Evolutionary conservation across 208 protist species (phyloP), one percentile per base, ranked within the genome.

Genomic region (Porcisia deanei): DNA sequence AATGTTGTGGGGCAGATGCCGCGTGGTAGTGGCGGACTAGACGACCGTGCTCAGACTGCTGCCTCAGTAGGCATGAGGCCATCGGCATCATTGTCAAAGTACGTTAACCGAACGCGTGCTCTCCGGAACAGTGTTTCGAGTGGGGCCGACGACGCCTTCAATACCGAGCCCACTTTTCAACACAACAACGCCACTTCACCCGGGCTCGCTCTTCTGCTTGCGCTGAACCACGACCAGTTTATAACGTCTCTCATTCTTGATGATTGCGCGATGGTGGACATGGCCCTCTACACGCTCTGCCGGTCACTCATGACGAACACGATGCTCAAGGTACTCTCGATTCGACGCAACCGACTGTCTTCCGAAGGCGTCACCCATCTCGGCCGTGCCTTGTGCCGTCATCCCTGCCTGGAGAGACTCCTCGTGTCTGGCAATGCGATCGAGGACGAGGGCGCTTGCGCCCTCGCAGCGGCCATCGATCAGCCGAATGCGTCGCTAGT

Each of bases 391-490:
- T 76, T 97, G 39, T 89, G 82, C 71, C 83, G 77, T 6, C 90
- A 97, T 75, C 68, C 79, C 2, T 77, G 65, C 25, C 74, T 97
- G 22, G 78, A 87, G 73, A 69, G 79, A 59, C 81, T 97, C 0
- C 84, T 83, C 43, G 73, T 97, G 14, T 80, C 88, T 39, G 85
- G 85, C 3, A 97, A 96, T 80, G 59, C 71, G 2, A 73, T 97
- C 39, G 79, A 81, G 60, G 90, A 96, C 75, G 94, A 97, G 73
- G 92, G 94, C 14, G 85, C 71, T 14, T 95, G 91, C 54, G 91
- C 92, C 60, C 77, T 97, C 69, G 89, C 94, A 59, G 76, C 81
- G 7, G 88, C 94, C 63, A 66, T 97, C 7, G 71, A 59, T 57
- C 73, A 74, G 39, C 71, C 66, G 1, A 74, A 73, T 7, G 63